Conservation (phyloP, 352 stramenopile species). For the Pythium vanterpoolii region DNA sequence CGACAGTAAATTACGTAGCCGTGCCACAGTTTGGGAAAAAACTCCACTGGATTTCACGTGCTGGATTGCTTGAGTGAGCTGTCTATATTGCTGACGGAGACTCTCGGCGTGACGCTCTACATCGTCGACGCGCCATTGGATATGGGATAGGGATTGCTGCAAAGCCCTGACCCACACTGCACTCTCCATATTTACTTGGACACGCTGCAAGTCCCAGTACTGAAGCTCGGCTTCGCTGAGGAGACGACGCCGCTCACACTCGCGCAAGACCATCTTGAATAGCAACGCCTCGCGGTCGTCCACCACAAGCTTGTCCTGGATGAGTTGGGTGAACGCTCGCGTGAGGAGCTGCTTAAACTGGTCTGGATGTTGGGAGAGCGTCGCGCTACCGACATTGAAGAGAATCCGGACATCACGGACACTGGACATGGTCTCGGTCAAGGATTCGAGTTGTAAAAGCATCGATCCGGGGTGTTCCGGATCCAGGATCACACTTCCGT, state of each 20-base stretch:
- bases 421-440: constrained; percentile 8
- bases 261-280: constrained; percentile 12
- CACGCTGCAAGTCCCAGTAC: constrained; percentile 3
- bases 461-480: not conserved
- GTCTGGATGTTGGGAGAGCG: not conserved
- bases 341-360: constrained; percentile 1
- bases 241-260: constrained; percentile 1
- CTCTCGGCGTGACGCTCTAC: not conserved
- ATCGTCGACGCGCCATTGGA: not conserved
- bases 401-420: constrained; percentile 8
- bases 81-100: not conserved
- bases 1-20: not conserved
- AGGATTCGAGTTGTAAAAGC: not conserved
- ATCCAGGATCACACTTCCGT: not conserved
- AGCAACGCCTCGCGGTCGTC: constrained; percentile 11
- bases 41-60: not conserved
- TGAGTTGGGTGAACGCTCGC: not conserved
- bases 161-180: constrained; percentile 1
- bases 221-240: not conserved
- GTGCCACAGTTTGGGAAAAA: not conserved
- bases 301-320: constrained; percentile 13
- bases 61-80: not conserved
- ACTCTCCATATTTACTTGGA: constrained; percentile 19
- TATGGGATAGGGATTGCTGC: constrained; percentile 2
- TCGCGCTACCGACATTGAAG: not conserved